These are phyloP conservation scores for Pythium aristosporum DNA, from an alignment of 352 stramenopile species.

Conservation along the genomic window DNA sequence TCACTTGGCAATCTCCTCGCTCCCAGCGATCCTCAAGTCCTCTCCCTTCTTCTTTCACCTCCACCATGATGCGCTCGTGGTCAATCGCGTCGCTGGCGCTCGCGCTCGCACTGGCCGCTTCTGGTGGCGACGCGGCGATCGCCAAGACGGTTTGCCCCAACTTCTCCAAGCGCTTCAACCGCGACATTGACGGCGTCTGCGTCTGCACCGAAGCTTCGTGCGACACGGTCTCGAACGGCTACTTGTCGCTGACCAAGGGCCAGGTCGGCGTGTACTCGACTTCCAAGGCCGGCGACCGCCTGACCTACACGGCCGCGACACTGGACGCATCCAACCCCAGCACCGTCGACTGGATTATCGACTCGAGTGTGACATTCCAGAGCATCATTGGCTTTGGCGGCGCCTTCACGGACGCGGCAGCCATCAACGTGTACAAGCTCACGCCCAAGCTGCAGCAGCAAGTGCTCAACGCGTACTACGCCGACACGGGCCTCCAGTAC, in stretches of 20 bases:
- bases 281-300: constrained; percentile 44
- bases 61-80: constrained; percentile 22
- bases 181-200: constrained; percentile 50
- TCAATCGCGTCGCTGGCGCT: constrained; percentile 11
- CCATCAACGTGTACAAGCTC: constrained; percentile 80
- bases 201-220: constrained; percentile 52
- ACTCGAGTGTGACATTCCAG: constrained; percentile 59
- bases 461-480: constrained; percentile 82
- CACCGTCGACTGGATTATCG: constrained; percentile 29
- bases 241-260: constrained; percentile 32
- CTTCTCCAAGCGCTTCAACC: constrained; percentile 42
- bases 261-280: constrained; percentile 49
- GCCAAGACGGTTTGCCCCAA: constrained; percentile 28
- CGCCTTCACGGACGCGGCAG: constrained; percentile 87
- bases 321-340: neutral
- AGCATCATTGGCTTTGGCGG: constrained; percentile 88
- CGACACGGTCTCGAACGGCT: constrained; percentile 51
- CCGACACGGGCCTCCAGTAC: constrained; percentile 75
- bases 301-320: constrained; percentile 41
- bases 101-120: neutral
- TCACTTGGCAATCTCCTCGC: neutral
- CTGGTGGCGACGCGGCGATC: constrained; percentile 1
- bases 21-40: neutral
- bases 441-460: constrained; percentile 52
- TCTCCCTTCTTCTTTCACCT: neutral